A percentile compares a stretch with the other conserved stretches of the same genome.
These are phyloP conservation scores for Desmodesmus armatus DNA, from an alignment of 139 green algal species.

Conservation along the genomic window DNA sequence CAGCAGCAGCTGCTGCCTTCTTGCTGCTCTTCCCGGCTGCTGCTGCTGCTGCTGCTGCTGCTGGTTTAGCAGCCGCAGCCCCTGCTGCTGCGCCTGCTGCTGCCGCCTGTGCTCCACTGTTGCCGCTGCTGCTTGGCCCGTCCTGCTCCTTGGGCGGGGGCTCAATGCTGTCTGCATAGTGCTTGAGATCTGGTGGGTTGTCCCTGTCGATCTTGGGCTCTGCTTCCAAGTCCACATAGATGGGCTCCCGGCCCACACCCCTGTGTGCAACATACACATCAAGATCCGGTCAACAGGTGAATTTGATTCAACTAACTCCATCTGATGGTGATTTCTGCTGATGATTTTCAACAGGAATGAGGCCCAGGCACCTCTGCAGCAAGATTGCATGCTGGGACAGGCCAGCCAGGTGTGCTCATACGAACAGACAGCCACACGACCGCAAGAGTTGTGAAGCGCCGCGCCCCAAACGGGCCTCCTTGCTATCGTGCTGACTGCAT, in stretches of 20 bases:
- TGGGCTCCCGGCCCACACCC: constrained; percentile 45
- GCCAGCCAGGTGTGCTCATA: too few relatives aligned
- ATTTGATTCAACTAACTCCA: too few relatives aligned
- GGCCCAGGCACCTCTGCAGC: too few relatives aligned
- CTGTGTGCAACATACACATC: background rate
- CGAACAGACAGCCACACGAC: too few relatives aligned
- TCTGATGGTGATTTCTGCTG: too few relatives aligned
- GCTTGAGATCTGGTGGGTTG: constrained; percentile 76
- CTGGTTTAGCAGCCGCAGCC: background rate
- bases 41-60: constrained; percentile 25
- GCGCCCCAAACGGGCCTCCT: too few relatives aligned
- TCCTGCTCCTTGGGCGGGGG: constrained; percentile 41
- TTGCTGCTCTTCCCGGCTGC: background rate
- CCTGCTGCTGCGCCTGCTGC: constrained; percentile 44
- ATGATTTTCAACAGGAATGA: too few relatives aligned
- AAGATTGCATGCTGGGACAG: too few relatives aligned
- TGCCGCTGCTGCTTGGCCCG: constrained; percentile 32
- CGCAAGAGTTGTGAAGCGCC: too few relatives aligned
- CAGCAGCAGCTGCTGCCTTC: constrained; percentile 10
- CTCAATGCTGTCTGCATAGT: constrained; percentile 56
- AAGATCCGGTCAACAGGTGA: too few relatives aligned
- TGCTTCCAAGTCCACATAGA: constrained; percentile 75
- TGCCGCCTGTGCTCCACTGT: constrained; percentile 30
- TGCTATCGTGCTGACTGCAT: too few relatives aligned
- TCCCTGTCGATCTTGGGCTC: constrained; percentile 72